phyloP scores from a whole-genome alignment of 352 stramenopile species.

The Peronospora tabacina region DNA sequence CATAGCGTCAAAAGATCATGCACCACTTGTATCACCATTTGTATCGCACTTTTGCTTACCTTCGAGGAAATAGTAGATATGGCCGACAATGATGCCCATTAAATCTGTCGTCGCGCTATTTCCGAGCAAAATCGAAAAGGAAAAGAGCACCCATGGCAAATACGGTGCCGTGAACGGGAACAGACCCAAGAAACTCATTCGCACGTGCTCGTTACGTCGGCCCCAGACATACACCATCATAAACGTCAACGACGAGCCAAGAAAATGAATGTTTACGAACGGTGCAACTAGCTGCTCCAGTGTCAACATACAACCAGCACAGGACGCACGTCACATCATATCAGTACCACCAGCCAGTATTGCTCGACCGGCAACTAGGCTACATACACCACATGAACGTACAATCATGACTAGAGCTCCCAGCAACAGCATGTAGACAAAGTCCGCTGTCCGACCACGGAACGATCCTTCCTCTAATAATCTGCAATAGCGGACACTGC shows the following conservation, averaged over 20 bases:
- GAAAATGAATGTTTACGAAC: slow-evolving; percentile 96
- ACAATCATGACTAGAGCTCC: slow-evolving; percentile 92
- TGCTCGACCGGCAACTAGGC: background rate
- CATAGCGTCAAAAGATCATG: slow-evolving; percentile 6
- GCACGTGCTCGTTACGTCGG: slow-evolving; percentile 90
- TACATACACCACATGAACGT: slow-evolving; percentile 20
- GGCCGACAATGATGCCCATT: slow-evolving; percentile 98
- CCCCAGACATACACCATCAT: slow-evolving; percentile 99
- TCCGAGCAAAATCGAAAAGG: slow-evolving; percentile 93
- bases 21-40: background rate
- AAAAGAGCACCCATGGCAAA: slow-evolving; percentile 96
- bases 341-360: background rate
- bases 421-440: slow-evolving; percentile 97
- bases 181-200: slow-evolving; percentile 96
- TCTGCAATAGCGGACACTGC: slow-evolving; percentile 90
- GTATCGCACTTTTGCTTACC: slow-evolving; percentile 25
- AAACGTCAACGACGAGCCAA: slow-evolving; percentile 97
- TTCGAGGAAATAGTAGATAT: slow-evolving; percentile 99
- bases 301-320: slow-evolving; percentile 2
- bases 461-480: slow-evolving; percentile 98
- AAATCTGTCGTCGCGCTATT: slow-evolving; percentile 94
- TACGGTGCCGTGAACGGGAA: slow-evolving; percentile 98
- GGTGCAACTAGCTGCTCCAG: slow-evolving; percentile 83
- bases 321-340: background rate
- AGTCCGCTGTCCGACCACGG: slow-evolving; percentile 92